These are phyloP conservation scores for Kregervanrija fluxuum DNA, from an alignment of 805 yeast genomes.

Conservation along the genomic window DNA sequence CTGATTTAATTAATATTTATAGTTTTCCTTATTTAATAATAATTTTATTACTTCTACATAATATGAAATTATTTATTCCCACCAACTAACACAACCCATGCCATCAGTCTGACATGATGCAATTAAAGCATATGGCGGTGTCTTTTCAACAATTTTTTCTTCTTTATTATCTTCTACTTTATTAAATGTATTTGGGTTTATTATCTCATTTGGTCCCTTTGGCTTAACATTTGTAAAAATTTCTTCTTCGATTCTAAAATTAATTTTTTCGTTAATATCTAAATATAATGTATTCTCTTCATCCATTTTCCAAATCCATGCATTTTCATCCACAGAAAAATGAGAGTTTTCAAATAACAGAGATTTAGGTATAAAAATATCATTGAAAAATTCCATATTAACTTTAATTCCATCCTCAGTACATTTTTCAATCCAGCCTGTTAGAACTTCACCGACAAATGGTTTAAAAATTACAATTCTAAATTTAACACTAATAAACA, in stretches of 20 bases:
- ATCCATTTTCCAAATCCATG: constrained; percentile 87
- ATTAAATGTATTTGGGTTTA: constrained; percentile 15
- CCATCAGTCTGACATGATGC: constrained; percentile 96
- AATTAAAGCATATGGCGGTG: constrained; percentile 76
- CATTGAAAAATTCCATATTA: constrained; percentile 83
- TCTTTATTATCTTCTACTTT: constrained; percentile 20
- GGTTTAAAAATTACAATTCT: constrained; percentile 85
- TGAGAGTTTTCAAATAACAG: constrained; percentile 58
- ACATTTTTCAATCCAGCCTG: constrained; percentile 91
- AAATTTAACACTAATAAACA: constrained; percentile 67
- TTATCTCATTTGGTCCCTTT: constrained; percentile 39
- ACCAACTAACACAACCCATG: constrained; percentile 95
- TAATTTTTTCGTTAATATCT: constrained; percentile 85
- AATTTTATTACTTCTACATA: background rate
- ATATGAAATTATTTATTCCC: constrained; percentile 48
- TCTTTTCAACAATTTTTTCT: constrained; percentile 33
- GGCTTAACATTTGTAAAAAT: constrained; percentile 81
- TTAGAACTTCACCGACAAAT: constrained; percentile 84
- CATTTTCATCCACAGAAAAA: constrained; percentile 60
- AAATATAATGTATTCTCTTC: constrained; percentile 71
- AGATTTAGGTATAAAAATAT: constrained; percentile 79
- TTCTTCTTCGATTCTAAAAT: constrained; percentile 89
- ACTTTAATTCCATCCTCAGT: constrained; percentile 81
- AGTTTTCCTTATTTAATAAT: background rate
- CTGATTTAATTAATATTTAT: background rate